Conservation (phyloP, 495 filamentous ascomycete genomes). For the Pyronema domesticum region DNA sequence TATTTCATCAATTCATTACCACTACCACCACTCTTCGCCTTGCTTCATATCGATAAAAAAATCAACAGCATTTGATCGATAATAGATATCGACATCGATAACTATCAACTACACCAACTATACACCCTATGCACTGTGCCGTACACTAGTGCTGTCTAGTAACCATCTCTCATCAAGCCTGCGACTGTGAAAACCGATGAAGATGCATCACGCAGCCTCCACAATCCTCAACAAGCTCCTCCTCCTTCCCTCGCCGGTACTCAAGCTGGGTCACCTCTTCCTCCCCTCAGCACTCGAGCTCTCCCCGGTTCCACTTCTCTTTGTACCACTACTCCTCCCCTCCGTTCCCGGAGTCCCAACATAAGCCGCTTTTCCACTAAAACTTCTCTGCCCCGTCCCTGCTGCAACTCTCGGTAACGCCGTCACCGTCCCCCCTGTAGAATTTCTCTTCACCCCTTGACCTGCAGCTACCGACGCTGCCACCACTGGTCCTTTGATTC, state of each 20-base stretch:
- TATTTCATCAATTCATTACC: no score
- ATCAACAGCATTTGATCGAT: background rate
- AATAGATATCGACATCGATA: background rate
- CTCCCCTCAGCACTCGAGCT: constrained; percentile 2
- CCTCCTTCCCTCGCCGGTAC: background rate
- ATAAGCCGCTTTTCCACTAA: constrained; percentile 1
- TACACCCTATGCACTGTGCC: background rate
- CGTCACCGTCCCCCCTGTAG: background rate
- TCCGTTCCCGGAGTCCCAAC: background rate
- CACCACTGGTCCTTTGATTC: background rate
- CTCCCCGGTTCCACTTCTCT: background rate
- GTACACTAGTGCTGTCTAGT: background rate
- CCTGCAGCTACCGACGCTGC: background rate
- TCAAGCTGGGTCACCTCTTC: constrained; percentile 2
- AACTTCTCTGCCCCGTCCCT: background rate
- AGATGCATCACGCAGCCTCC: background rate
- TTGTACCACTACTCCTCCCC: background rate
- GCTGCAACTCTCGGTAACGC: background rate
- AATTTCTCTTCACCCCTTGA: background rate
- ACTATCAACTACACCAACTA: background rate
- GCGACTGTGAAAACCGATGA: no score
- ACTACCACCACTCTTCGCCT: no score
- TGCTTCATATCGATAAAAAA: background rate
- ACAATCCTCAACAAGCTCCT: background rate
- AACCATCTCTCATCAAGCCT: background rate